These are phyloP conservation scores for Parascedosporium putredinis DNA, from an alignment of 2,329 filamentous ascomycete genomes.

Conservation along the genomic window DNA sequence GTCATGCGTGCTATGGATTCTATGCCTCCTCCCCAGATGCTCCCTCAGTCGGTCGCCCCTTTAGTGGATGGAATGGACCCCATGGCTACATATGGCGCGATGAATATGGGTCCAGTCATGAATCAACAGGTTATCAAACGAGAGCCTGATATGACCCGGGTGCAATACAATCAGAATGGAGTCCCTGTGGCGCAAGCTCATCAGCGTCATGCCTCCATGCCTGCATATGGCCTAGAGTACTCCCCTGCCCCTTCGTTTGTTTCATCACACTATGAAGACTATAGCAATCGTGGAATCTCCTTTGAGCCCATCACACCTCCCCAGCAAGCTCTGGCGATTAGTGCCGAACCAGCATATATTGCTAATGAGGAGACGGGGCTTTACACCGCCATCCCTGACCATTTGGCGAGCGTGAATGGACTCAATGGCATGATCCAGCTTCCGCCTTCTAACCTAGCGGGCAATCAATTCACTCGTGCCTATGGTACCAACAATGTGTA, in stretches of 20 bases:
- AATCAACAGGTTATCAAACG: slow-evolving; percentile 73
- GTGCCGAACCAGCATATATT: slow-evolving; percentile 89
- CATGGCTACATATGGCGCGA: slow-evolving; percentile 59
- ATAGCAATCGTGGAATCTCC: slow-evolving; percentile 89
- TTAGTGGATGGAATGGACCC: slow-evolving; percentile 57
- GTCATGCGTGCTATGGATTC: slow-evolving; percentile 84
- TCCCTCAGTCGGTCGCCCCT: slow-evolving; percentile 48
- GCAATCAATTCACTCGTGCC: slow-evolving; percentile 66
- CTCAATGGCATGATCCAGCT: slow-evolving; percentile 88
- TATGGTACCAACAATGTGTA: slow-evolving; percentile 73
- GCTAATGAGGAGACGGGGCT: slow-evolving; percentile 95
- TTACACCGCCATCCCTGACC: slow-evolving; percentile 89
- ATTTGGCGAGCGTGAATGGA: slow-evolving; percentile 58
- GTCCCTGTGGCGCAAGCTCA: slow-evolving; percentile 74
- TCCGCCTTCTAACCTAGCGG: slow-evolving; percentile 73
- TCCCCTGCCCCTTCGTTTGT: slow-evolving; percentile 96
- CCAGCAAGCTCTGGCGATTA: slow-evolving; percentile 73
- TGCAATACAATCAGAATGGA: slow-evolving; percentile 88
- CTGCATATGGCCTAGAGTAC: slow-evolving; percentile 87
- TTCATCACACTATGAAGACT: slow-evolving; percentile 97
- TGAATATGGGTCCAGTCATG: slow-evolving; percentile 59
- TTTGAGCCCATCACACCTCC: slow-evolving; percentile 96
- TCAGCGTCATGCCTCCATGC: slow-evolving; percentile 97
- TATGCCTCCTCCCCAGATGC: slow-evolving; percentile 87
- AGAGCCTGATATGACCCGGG: slow-evolving; percentile 70